These are phyloP conservation scores for Pseudogymnoascus sp. DNA, from an alignment of 2,329 filamentous ascomycete genomes.

Conservation along the genomic window DNA sequence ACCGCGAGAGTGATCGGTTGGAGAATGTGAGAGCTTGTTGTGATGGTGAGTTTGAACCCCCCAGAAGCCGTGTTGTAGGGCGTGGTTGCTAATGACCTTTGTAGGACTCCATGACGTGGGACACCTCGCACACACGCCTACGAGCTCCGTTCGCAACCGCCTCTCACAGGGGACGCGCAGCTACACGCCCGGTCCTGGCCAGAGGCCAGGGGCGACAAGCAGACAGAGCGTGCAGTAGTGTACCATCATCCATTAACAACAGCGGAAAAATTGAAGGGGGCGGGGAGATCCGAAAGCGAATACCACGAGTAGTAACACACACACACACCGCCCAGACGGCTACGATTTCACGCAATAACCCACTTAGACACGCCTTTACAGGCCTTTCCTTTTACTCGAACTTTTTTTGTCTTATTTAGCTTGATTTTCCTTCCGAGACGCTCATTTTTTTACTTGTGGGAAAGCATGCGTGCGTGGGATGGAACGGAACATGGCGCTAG, in stretches of 20 bases:
- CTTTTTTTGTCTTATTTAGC: not conserved
- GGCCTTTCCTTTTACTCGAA: not conserved
- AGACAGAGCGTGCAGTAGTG: slow-evolving; percentile 6
- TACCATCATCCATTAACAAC: not conserved
- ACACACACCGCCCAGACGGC: slow-evolving; percentile 2
- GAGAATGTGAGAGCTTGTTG: slow-evolving; percentile 97
- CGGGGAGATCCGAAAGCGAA: not conserved
- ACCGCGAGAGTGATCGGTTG: slow-evolving; percentile 68
- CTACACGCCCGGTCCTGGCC: not conserved
- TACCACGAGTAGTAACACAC: not conserved
- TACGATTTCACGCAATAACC: not conserved
- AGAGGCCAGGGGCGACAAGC: not conserved
- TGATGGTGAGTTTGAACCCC: slow-evolving; percentile 62
- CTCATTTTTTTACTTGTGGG: not conserved
- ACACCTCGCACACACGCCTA: slow-evolving; percentile 28
- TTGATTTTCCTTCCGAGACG: not conserved
- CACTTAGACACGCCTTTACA: not conserved
- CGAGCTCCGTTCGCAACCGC: slow-evolving; percentile 25
- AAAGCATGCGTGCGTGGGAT: slow-evolving; percentile 1
- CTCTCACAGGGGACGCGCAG: slow-evolving; percentile 10
- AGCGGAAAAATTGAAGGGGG: not conserved
- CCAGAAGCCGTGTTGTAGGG: slow-evolving; percentile 12
- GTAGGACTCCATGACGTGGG: slow-evolving; percentile 45
- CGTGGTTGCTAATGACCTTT: not conserved
- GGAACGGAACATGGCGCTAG: not conserved